phyloP scores from a whole-genome alignment of 2,329 filamentous ascomycete genomes.

The Ophiosphaerella narmari region DNA sequence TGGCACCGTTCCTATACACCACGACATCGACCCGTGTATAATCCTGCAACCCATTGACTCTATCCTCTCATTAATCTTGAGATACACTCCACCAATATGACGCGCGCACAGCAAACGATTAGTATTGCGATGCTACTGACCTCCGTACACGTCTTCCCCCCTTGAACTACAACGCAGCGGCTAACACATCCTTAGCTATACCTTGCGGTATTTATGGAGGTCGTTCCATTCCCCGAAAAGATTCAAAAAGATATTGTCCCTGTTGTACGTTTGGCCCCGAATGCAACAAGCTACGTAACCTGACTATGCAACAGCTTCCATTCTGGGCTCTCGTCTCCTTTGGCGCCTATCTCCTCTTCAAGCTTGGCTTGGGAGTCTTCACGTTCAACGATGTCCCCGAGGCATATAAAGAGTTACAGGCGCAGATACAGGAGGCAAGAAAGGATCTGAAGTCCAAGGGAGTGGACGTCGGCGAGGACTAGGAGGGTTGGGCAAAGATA shows the following conservation, averaged over 20 bases:
- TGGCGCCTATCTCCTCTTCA: conserved; percentile 88
- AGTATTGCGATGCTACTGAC: conserved; percentile 85
- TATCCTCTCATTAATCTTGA: conserved; percentile 23
- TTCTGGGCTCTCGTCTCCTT: conserved; percentile 92
- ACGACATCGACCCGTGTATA: conserved; percentile 12
- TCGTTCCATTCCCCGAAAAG: conserved; percentile 77
- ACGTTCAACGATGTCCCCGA: conserved; percentile 96
- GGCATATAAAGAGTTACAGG: conserved; percentile 86
- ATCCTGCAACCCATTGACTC: conserved; percentile 13
- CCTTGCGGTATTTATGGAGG: conserved; percentile 79
- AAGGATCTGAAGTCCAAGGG: conserved; percentile 73
- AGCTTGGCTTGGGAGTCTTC: conserved; percentile 88
- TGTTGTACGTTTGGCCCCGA: conserved; percentile 69
- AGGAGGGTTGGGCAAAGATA: background rate
- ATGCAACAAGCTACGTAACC: background rate
- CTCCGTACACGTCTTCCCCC: conserved; percentile 63
- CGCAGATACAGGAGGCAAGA: conserved; percentile 79
- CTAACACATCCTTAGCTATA: conserved; percentile 70
- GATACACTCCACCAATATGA: conserved; percentile 66
- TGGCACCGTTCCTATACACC: conserved; percentile 25
- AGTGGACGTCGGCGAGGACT: conserved; percentile 73
- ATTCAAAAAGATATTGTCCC: conserved; percentile 87
- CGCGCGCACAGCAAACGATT: conserved; percentile 89
- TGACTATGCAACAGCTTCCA: conserved; percentile 67
- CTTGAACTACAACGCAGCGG: conserved; percentile 5